phyloP scores from a whole-genome alignment of 169 alveolate genomes.

The Babesia ovis region DNA sequence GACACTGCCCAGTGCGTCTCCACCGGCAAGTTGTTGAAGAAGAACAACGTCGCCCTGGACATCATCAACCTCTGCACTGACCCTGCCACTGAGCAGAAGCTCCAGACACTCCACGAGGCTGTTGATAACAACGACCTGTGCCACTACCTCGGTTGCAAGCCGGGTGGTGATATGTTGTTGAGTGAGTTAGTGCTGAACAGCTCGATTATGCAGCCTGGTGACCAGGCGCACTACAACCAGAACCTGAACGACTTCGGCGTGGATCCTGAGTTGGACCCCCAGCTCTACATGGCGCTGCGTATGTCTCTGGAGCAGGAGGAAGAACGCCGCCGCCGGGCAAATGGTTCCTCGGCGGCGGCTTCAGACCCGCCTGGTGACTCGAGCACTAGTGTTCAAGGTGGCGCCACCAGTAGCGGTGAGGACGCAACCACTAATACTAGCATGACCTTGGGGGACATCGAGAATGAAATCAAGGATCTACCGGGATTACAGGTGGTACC shows the following conservation, averaged over 20 bases:
- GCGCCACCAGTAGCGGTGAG: background rate
- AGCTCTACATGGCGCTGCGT: conserved; percentile 69
- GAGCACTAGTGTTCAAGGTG: no score
- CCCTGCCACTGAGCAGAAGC: conserved; percentile 61
- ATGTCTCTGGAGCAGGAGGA: conserved; percentile 71
- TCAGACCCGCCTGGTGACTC: no score
- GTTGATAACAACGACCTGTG: conserved; percentile 56
- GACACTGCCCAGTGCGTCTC: conserved; percentile 78
- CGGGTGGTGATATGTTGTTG: conserved; percentile 52
- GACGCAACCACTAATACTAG: background rate
- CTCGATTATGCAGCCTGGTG: conserved; percentile 22
- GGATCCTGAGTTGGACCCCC: conserved; percentile 70
- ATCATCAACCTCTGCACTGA: conserved; percentile 51
- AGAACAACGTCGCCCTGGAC: conserved; percentile 90
- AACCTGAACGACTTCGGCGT: conserved; percentile 66
- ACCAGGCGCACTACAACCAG: conserved; percentile 9
- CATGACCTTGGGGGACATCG: conserved; percentile 28
- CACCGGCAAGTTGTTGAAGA: conserved; percentile 90
- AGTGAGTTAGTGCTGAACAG: conserved; percentile 62
- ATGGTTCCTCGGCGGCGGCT: background rate
- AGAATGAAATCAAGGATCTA: conserved; percentile 55
- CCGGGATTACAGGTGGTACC: conserved; percentile 57
- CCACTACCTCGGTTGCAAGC: conserved; percentile 59
- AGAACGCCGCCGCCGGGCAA: conserved; percentile 58
- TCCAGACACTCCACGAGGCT: conserved; percentile 46